These are phyloP conservation scores for Breynia disticha DNA, from an alignment of 441 rosid genomes.

Conservation along the genomic window DNA sequence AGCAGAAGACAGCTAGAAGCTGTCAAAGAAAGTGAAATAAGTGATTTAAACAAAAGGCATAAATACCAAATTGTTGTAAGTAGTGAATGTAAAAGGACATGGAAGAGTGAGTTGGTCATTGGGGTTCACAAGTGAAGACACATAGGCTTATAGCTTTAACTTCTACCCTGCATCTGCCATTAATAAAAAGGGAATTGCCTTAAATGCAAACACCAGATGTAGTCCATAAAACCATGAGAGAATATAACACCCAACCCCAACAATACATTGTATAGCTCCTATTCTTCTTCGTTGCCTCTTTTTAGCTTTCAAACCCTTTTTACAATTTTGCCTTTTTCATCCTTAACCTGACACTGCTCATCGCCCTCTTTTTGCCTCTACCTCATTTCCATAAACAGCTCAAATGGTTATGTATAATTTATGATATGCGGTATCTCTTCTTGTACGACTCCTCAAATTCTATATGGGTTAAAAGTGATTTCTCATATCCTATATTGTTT, in stretches of 20 bases:
- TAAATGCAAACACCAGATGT: slow-evolving; percentile 26
- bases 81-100: slow-evolving; percentile 45
- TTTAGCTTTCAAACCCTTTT: slow-evolving; percentile 12
- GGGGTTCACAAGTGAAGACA: slow-evolving; percentile 19
- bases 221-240: slow-evolving; percentile 25
- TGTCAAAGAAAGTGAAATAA: slow-evolving; percentile 29
- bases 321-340: slow-evolving; percentile 3
- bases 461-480: no score
- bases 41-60: slow-evolving; percentile 20
- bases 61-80: slow-evolving; percentile 17
- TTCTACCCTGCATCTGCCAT: slow-evolving; percentile 24
- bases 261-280: slow-evolving; percentile 10
- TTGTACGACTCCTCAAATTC: no score
- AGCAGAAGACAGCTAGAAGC: slow-evolving; percentile 50
- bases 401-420: no score
- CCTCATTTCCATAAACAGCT: no score
- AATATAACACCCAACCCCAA: slow-evolving; percentile 28
- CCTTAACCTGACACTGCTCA: no score
- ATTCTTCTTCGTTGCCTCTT: slow-evolving; percentile 18
- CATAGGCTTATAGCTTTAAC: not conserved
- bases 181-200: slow-evolving; percentile 21
- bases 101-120: slow-evolving; percentile 25
- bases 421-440: no score
- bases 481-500: no score
- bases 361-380: no score